Evolutionary conservation across 2,329 filamentous ascomycete species (phyloP).

Genomic region (Colletotrichum abscissum): DNA sequence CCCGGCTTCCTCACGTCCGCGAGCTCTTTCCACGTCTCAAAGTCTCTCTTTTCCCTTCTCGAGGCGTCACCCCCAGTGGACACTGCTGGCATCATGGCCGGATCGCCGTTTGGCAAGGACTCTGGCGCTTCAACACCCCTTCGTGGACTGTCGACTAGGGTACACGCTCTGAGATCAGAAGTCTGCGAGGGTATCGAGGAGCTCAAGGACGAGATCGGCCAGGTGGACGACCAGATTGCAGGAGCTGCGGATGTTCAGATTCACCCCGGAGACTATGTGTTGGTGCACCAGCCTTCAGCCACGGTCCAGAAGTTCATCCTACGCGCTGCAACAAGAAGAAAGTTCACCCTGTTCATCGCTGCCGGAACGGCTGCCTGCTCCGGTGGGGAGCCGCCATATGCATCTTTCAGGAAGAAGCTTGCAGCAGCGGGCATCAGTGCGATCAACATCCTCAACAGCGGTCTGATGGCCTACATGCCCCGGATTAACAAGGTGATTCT

Average conservation of each 20-base stretch:
- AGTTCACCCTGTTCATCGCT: constrained; percentile 90
- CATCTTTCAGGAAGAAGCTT: constrained; percentile 80
- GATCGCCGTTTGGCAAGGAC: constrained; percentile 58
- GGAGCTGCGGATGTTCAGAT: constrained; percentile 91
- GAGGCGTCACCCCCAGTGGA: constrained; percentile 73
- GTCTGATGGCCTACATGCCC: constrained; percentile 93
- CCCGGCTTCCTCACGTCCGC: constrained; percentile 72
- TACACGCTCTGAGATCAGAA: constrained; percentile 84
- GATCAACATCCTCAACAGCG: constrained; percentile 85
- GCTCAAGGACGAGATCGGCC: constrained; percentile 93
- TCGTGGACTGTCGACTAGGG: constrained; percentile 54
- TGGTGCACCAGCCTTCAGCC: constrained; percentile 86
- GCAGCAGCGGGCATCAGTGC: constrained; percentile 82
- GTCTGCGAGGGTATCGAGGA: constrained; percentile 95
- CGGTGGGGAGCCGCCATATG: constrained; percentile 53
- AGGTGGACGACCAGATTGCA: constrained; percentile 94
- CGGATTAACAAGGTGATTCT: constrained; percentile 95
- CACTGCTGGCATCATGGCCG: constrained; percentile 45
- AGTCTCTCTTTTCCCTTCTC: constrained; percentile 90
- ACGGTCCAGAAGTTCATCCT: constrained; percentile 92
- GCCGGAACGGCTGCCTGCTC: constrained; percentile 65
- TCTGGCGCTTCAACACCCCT: constrained; percentile 64
- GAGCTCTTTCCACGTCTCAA: constrained; percentile 73
- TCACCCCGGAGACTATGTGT: constrained; percentile 90
- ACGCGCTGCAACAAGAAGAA: constrained; percentile 87